A percentile compares a stretch with the other conserved stretches of the same genome.
Conservation (phyloP, 2,329 filamentous ascomycete species). For the Xenosphaeropsis pyriputrescens region DNA sequence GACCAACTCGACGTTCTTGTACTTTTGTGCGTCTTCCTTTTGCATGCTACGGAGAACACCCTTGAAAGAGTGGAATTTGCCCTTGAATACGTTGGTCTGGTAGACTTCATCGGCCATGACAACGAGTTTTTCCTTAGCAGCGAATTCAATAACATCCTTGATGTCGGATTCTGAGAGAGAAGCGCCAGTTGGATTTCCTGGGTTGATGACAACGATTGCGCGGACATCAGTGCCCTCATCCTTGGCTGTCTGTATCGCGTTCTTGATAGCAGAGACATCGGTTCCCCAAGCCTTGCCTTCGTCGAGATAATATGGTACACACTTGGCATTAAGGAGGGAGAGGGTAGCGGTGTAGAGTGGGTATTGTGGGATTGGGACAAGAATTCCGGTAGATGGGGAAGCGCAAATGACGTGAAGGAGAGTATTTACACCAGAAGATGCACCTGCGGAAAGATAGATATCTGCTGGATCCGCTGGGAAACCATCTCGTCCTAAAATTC, state of each 20-base stretch:
- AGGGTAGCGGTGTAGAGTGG: constrained; percentile 88
- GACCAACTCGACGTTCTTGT: constrained; percentile 75
- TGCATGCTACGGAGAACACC: constrained; percentile 71
- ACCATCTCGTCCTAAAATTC: constrained; percentile 55
- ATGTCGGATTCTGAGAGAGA: constrained; percentile 70
- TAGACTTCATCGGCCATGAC: constrained; percentile 96
- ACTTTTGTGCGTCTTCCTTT: constrained; percentile 56
- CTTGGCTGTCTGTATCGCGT: constrained; percentile 60
- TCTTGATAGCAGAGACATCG: constrained; percentile 62
- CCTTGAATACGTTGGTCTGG: constrained; percentile 95
- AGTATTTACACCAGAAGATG: constrained; percentile 84
- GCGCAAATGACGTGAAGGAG: constrained; percentile 77
- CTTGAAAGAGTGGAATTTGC: constrained; percentile 94
- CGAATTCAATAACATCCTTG: constrained; percentile 72
- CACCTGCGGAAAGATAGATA: constrained; percentile 78
- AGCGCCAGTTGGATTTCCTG: constrained; percentile 90
- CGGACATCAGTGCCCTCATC: constrained; percentile 72
- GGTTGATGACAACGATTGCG: constrained; percentile 94
- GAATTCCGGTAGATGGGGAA: constrained; percentile 57
- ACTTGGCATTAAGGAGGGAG: constrained; percentile 62
- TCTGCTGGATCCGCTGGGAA: constrained; percentile 63
- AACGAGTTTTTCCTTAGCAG: constrained; percentile 71
- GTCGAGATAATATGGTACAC: constrained; percentile 88
- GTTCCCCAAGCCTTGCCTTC: constrained; percentile 82
- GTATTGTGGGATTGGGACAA: constrained; percentile 91